Evolutionary conservation across 2,329 filamentous ascomycete species (phyloP).

Genomic region (Xylaria sp.): DNA sequence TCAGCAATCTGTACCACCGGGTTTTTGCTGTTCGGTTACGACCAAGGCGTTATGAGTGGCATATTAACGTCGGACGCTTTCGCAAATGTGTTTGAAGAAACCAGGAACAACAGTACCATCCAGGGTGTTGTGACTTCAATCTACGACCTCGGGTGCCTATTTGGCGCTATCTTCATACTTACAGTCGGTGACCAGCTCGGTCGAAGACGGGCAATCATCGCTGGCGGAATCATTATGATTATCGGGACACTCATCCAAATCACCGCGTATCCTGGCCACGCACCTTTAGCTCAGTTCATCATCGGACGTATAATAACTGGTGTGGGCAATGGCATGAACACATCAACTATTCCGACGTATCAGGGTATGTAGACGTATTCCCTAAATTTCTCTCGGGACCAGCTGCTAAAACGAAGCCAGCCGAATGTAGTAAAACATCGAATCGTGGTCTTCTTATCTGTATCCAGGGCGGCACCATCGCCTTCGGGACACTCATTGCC

Average conservation of each 20-base stretch:
- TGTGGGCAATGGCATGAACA: constrained; percentile 64
- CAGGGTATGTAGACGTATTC: constrained; percentile 49
- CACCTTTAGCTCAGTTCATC: constrained; percentile 58
- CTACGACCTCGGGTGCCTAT: constrained; percentile 59
- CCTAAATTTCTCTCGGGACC: no score
- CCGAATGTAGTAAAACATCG: constrained; percentile 58
- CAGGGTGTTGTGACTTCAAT: constrained; percentile 61
- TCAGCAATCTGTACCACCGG: constrained; percentile 73
- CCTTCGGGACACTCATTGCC: constrained; percentile 57
- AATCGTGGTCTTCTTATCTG: constrained; percentile 58
- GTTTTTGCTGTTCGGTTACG: constrained; percentile 66
- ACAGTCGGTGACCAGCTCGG: constrained; percentile 64
- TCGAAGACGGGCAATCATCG: constrained; percentile 65
- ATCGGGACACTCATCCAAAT: constrained; percentile 67
- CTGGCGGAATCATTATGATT: constrained; percentile 66
- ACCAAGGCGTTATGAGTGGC: constrained; percentile 58
- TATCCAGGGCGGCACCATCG: constrained; percentile 59
- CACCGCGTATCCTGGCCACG: constrained; percentile 47
- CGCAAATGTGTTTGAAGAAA: constrained; percentile 60
- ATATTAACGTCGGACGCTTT: constrained; percentile 64
- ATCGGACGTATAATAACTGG: constrained; percentile 63
- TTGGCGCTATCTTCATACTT: constrained; percentile 62
- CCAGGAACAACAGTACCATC: constrained; percentile 57
- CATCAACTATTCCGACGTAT: constrained; percentile 59
- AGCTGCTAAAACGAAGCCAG: constrained; percentile 42